Evolutionary conservation across 257 asterid species (phyloP).

Genomic region (Jacaranda mimosifolia): DNA sequence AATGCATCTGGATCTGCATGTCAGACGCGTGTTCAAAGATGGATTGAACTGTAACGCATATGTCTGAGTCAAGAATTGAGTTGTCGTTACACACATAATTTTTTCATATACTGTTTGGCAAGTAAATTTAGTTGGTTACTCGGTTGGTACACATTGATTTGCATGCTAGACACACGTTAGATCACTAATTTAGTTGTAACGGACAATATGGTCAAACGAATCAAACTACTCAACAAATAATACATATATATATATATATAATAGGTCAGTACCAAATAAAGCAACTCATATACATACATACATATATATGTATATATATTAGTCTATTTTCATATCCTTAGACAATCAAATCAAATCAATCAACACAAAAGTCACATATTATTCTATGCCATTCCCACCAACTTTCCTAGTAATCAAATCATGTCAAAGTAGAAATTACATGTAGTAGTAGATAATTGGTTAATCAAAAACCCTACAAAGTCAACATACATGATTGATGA

Average conservation of each 20-base stretch:
- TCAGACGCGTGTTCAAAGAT: neutral
- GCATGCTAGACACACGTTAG: slow-evolving; percentile 1
- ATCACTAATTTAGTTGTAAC: neutral
- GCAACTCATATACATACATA: too few species aligned
- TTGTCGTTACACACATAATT: neutral
- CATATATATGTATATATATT: too few species aligned
- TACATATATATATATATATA: too few species aligned
- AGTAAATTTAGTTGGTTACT: neutral
- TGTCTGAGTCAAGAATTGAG: neutral
- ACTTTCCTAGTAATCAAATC: slow-evolving; percentile 28
- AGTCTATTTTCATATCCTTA: neutral
- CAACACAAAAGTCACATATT: slow-evolving; percentile 11
- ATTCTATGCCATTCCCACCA: slow-evolving; percentile 19
- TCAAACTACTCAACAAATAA: too few species aligned
- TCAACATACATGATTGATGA: slow-evolving; percentile 47
- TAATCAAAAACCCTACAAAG: slow-evolving; percentile 35
- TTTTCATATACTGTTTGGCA: neutral
- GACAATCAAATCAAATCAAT: slow-evolving; percentile 37
- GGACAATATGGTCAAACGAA: too few species aligned
- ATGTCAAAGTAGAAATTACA: slow-evolving; percentile 44
- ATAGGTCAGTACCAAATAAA: too few species aligned
- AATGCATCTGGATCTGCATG: too few species aligned
- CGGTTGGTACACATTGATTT: neutral
- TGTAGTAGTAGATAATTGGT: slow-evolving; percentile 28
- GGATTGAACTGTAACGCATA: neutral